A percentile compares a stretch with the other conserved stretches of the same genome.
Evolutionary conservation across 495 filamentous ascomycete genomes (phyloP).

Genomic region (Astrothelium subdiscretum): DNA sequence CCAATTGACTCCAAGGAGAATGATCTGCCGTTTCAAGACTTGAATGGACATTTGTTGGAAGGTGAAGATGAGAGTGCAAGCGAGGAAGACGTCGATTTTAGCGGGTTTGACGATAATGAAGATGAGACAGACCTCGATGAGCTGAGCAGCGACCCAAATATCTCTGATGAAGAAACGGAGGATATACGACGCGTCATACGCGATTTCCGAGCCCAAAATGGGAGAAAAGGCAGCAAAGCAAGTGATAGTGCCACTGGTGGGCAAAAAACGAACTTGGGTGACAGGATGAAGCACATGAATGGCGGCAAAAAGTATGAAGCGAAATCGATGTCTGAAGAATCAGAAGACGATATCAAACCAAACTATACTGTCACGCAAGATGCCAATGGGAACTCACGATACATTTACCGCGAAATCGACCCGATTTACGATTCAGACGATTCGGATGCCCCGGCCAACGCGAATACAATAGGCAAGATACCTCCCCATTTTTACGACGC

Average conservation of each 20-base stretch:
- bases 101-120: neutral
- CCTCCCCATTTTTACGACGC: constrained; percentile 90
- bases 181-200: neutral
- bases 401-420: constrained; percentile 79
- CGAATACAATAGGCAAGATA: constrained; percentile 92
- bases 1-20: neutral
- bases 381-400: constrained; percentile 63
- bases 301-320: neutral
- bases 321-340: constrained; percentile 1
- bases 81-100: neutral
- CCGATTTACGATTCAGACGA: constrained; percentile 95
- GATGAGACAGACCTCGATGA: neutral
- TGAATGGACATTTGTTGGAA: neutral
- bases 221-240: neutral
- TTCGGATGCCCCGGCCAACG: constrained; percentile 62
- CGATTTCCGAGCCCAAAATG: neutral
- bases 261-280: neutral
- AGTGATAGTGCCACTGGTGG: neutral
- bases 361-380: constrained; percentile 53
- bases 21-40: neutral
- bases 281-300: neutral
- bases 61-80: neutral
- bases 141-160: neutral
- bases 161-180: neutral
- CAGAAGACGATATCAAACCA: constrained; percentile 22